These are phyloP conservation scores for Talaromyces proteolyticus DNA, from an alignment of 495 filamentous ascomycete genomes.

Conservation along the genomic window DNA sequence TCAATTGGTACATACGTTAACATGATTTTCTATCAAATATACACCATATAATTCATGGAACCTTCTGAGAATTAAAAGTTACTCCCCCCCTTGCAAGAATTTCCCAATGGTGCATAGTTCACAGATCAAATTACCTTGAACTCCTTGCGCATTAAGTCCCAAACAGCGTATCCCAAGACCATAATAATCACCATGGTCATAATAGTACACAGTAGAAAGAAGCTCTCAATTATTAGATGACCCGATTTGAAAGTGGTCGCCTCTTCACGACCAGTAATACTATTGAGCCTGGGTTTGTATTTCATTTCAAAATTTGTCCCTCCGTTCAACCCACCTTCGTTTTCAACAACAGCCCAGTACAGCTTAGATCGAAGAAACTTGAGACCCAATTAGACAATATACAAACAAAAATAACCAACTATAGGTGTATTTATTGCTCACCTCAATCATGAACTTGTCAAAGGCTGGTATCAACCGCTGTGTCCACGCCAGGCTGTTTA, in stretches of 20 bases:
- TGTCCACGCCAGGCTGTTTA: slow-evolving; percentile 29
- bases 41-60: too few species aligned
- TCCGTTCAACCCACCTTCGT: slow-evolving; percentile 29
- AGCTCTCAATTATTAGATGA: not conserved
- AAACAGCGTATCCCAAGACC: too few species aligned
- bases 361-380: slow-evolving; percentile 9
- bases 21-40: too few species aligned
- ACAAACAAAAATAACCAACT: slow-evolving; percentile 16
- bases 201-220: not conserved
- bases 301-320: not conserved
- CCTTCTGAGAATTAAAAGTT: too few species aligned
- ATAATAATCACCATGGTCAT: too few species aligned
- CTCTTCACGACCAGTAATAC: not conserved
- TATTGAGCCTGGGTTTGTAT: not conserved
- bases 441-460: slow-evolving; percentile 26
- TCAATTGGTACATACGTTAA: too few species aligned
- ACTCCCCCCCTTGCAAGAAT: too few species aligned
- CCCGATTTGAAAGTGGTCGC: not conserved
- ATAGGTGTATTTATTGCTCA: slow-evolving; percentile 4
- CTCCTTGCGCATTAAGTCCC: too few species aligned
- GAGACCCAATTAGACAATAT: not conserved
- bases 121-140: too few species aligned
- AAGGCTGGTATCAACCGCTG: slow-evolving; percentile 26
- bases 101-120: too few species aligned
- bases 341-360: slow-evolving; percentile 25